Base-by-base conservation (phyloP, 305 asterid species). In the Rubia tinctorum region DNA sequence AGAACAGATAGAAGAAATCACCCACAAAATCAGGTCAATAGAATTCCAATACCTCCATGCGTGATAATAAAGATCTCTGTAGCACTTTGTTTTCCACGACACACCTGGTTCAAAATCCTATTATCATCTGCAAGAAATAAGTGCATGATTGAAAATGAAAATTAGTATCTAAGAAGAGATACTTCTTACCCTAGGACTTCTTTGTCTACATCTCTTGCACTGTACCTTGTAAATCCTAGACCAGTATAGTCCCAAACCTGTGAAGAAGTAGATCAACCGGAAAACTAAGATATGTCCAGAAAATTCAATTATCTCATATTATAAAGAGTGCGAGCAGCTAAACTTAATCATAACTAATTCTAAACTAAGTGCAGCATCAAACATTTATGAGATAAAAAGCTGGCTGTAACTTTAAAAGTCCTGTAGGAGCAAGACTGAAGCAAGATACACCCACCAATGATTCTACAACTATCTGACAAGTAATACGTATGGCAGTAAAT, bases 161-260 rank as follows among this genome's bases (percentile, higher is more conserved):
- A 79, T 11, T 37, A 11, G 22, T 37, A 34, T n/a, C 10, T 1
- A 40, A 66, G 12, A 4, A 56, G 40, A 40, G 23, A 45, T 78
- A 72, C 65, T 60, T 72, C 91, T 87, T 86, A 92, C 99, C 99
- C 99, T 40, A 95, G 87, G 62, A 84, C 85, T 51, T 91, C 93
- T 81, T 86, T 93, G 73, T 84, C 82, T 47, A 92, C 82, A 77
- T 95, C 98, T 75, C 91, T 80, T 27, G 98, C 97, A 73, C 80
- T 86, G 88, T 92, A 95, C 83, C 91, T 91, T 23, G 98, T 91
- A 86, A 84, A 93, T 78, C 97, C 98, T 55, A 92, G 88, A 80
- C 98, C 98, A 49, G 96, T 91, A 85, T 91, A 93, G 82, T 95
- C 99, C 98, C 99, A 95, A 68, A 95, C 99, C 99, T 92, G 80